Evolutionary conservation across 2,329 filamentous ascomycete genomes (phyloP), one percentile per base, ranked within the genome.

Genomic region (Epichloe gansuensis): DNA sequence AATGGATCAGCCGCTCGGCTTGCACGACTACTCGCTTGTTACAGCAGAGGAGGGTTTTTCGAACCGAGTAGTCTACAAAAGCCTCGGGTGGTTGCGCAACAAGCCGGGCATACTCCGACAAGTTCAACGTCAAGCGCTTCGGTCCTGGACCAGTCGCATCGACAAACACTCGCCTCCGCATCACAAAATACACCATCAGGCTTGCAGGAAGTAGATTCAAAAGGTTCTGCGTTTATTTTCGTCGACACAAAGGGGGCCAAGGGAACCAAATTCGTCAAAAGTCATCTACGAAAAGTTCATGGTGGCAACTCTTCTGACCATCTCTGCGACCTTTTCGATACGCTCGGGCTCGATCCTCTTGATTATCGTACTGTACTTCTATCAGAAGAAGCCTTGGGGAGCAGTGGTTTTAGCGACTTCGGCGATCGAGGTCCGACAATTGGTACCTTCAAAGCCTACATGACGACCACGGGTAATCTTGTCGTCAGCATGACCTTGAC

Each of bases 381-480:
- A 50, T 63, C 71, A 25, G 54, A 68, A 7, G 45, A 42, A 21
- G 47, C 54, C 42, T 31, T 54, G 21, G 52, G 55, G 50, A 43
- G 48, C 35, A 48, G 54, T 35, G 59, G 58, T 31, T 53, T 55
- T 7, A 58, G 60, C 28, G 58, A 55, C 34, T 48, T 54, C 11
- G 47, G 52, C 13, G 58, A 58, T 45, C 54, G 54, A 12, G 54
- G 59, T 15, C 62, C 63, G 13, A 55, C 75, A 3, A 63, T 77
- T 23, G 78, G 74, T 3, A 78, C 75, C 6, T 70, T 82, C 15
- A 72, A 74, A 47, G 70, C 75, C 8, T 78, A 78, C 56, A 61
- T 82, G 49, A 81, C 78, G 5, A 81, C 76, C 2, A 76, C 75
- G 0, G 79, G 79, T 2, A 71, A 72, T 11, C 66, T 82, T 7